phyloP scores from a whole-genome alignment of 257 asterid genomes.

The Ocimum tenuiflorum region DNA sequence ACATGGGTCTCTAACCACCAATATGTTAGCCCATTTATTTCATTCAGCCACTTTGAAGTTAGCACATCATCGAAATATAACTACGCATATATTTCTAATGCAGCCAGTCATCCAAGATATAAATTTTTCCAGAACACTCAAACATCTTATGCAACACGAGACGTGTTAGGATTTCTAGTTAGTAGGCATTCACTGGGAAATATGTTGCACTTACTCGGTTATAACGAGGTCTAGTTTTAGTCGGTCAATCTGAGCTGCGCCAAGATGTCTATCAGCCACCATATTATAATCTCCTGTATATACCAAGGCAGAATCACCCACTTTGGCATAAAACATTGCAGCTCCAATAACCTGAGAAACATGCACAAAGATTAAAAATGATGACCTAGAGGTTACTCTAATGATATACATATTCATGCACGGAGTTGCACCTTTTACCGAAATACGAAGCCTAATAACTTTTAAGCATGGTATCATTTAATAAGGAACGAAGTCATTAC shows the following conservation, averaged over 20 bases:
- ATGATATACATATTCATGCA: too few species aligned
- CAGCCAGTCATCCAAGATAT: background rate
- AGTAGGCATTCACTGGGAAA: background rate
- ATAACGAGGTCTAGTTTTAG: slow-evolving; percentile 79
- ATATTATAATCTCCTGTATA: slow-evolving; percentile 94
- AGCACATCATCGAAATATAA: background rate
- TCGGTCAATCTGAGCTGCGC: slow-evolving; percentile 92
- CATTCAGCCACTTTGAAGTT: background rate
- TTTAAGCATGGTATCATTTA: too few species aligned
- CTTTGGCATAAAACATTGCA: slow-evolving; percentile 95
- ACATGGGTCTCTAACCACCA: background rate
- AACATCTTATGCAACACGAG: background rate
- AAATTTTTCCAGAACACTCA: slow-evolving; percentile 6
- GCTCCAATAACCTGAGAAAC: slow-evolving; percentile 82
- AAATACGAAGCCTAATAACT: too few species aligned
- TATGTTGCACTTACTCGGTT: slow-evolving; percentile 56
- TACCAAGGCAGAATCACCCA: slow-evolving; percentile 77
- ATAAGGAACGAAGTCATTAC: too few species aligned
- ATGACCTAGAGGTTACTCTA: too few species aligned
- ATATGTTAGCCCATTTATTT: background rate
- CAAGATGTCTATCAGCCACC: slow-evolving; percentile 95
- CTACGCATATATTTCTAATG: background rate
- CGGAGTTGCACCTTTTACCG: too few species aligned
- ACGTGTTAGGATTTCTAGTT: background rate
- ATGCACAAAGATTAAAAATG: background rate